A percentile compares a stretch with the other conserved stretches of the same genome.
Conservation (phyloP, 225 moss, liverwort and hornwort genomes). For the Antitrichia curtipendula region DNA sequence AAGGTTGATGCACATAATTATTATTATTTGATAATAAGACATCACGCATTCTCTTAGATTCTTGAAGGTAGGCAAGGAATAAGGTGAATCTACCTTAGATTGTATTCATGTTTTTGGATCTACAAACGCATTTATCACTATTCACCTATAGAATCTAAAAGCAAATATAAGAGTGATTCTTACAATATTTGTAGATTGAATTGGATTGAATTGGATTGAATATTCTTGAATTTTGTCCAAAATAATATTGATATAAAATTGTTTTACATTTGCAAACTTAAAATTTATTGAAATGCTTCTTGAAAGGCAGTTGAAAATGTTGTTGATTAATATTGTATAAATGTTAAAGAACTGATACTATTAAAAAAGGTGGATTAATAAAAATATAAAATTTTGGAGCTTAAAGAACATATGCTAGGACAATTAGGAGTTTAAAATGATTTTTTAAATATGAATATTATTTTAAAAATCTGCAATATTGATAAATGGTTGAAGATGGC, state of each 20-base stretch:
- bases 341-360: neutral
- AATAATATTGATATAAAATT: rapidly evolving
- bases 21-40: neutral
- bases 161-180: neutral
- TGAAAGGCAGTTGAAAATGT: neutral
- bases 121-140: neutral
- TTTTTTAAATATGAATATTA: neutral
- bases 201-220: neutral
- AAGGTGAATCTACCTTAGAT: neutral
- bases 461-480: neutral
- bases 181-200: neutral
- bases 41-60: neutral
- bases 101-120: neutral
- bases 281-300: neutral
- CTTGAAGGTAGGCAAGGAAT: neutral
- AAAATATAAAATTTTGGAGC: neutral
- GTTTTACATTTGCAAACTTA: neutral
- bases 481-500: neutral
- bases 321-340: neutral
- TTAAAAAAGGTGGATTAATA: no score
- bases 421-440: neutral
- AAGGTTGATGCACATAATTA: neutral
- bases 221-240: neutral
- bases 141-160: neutral
- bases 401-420: neutral